Base-by-base conservation (phyloP, 1,284 basidiomycete species). In the Moesziomyces parantarcticus region DNA sequence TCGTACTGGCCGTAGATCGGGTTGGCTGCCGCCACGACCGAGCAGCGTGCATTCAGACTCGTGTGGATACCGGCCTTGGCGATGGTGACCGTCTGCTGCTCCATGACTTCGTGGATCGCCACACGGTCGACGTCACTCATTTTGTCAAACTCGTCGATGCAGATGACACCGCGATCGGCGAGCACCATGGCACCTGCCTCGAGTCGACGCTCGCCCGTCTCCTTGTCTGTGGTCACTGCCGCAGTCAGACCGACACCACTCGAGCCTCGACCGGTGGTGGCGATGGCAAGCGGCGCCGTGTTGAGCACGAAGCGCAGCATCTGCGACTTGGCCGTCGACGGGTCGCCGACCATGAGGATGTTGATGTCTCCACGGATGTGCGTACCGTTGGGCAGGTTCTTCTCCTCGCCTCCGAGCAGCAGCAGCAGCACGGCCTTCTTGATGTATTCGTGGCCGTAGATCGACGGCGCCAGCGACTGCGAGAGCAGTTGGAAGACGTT, bases 91-190 rank as follows among this genome's bases (percentile, higher is more conserved):
- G 97, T 99, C 75, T 86, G 85, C 84, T 98, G 96, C 84, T 99
- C 96, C 97, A 99, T 99, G 80, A 98, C 97, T 90, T 99, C 97
- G 86, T 99, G 97, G 77, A 99, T 99, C 29, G 97, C 96, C n/a
- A 98, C 96, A 76, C 97, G 90, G 86, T 99, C 96, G 73, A 97
- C 89, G 79, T 99, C 97, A 32, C 92, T 94, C 96, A 99, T 99
- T 85, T 99, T 99, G 88, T 99, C 96, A 81, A 99, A 99, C 86
- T 99, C 96, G 85, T 99, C 97, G 79, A 99, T 99, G 85, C 96
- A 99, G 47, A 99, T 96, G 14, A 99, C 94, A 21, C 97, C 97
- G 67, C 95, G 90, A 85, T 99, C 97, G n/a, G 97, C 97, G 48
- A 99, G 90, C 34, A 99, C 97, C 97, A 99, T 99, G 14, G 97